These are phyloP conservation scores for Opeltia flavorubescens DNA, from an alignment of 495 filamentous ascomycete species.

Conservation along the genomic window DNA sequence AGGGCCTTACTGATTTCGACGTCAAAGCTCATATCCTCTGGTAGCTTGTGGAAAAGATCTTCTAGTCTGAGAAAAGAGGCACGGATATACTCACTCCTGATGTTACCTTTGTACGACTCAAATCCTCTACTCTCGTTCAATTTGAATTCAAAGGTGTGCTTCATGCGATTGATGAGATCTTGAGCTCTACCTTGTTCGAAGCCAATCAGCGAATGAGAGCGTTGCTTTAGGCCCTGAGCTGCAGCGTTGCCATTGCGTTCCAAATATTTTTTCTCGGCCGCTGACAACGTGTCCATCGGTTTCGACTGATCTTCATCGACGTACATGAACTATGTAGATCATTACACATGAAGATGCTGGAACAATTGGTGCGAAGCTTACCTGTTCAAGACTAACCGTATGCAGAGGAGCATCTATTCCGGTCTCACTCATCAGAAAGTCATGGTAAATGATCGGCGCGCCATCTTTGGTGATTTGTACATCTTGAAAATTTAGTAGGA, in stretches of 20 bases:
- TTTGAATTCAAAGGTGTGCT: slow-evolving; percentile 26
- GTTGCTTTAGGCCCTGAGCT: background rate
- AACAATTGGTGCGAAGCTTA: too few relatives aligned
- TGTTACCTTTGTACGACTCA: slow-evolving; percentile 24
- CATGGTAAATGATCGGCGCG: slow-evolving; percentile 25
- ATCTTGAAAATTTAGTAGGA: slow-evolving; percentile 12
- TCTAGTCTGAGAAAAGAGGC: slow-evolving; percentile 23
- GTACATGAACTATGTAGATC: slow-evolving; percentile 16
- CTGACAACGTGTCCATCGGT: slow-evolving; percentile 42
- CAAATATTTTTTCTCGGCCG: slow-evolving; percentile 54
- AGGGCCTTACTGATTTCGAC: slow-evolving; percentile 25
- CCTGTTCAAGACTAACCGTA: slow-evolving; percentile 25
- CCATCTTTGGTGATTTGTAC: slow-evolving; percentile 25
- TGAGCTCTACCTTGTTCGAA: slow-evolving; percentile 2
- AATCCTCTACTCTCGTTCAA: slow-evolving; percentile 15
- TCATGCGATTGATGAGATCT: slow-evolving; percentile 21
- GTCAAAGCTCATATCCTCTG: slow-evolving; percentile 20
- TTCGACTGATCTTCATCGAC: slow-evolving; percentile 16
- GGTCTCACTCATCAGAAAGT: slow-evolving; percentile 23
- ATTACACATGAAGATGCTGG: too few relatives aligned
- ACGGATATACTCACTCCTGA: slow-evolving; percentile 23
- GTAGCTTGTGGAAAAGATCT: slow-evolving; percentile 21
- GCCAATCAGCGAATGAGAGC: slow-evolving; percentile 9
- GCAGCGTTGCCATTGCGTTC: slow-evolving; percentile 24
- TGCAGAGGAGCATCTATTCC: slow-evolving; percentile 19